Percentiles rank a stretch among this genome's conserved stretches.
Conservation (phyloP, 2,329 filamentous ascomycete species). For the Phialemonium atrogriseum region DNA sequence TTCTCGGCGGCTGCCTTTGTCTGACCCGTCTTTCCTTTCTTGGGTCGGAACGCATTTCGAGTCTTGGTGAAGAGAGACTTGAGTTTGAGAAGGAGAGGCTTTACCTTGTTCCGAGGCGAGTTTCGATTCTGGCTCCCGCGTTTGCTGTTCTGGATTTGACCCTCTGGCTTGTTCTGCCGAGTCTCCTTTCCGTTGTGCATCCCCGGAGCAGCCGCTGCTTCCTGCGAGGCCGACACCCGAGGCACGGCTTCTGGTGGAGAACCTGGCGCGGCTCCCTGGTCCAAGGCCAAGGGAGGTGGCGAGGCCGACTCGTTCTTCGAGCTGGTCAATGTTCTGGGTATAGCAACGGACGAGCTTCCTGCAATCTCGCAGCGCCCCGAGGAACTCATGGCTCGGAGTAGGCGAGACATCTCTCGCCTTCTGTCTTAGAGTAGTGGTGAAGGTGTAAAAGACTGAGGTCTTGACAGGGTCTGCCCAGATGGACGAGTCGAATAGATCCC, state of each 20-base stretch:
- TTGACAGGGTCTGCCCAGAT: constrained; percentile 61
- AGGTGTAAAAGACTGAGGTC: constrained; percentile 65
- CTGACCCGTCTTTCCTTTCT: too few relatives aligned
- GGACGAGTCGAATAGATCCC: constrained; percentile 62
- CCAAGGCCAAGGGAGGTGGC: constrained; percentile 54
- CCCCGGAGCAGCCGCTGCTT: too few relatives aligned
- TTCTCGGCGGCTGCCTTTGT: too few relatives aligned
- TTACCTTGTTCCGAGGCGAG: too few relatives aligned
- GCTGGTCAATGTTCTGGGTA: constrained; percentile 68
- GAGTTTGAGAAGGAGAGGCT: too few relatives aligned
- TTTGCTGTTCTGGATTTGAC: too few relatives aligned
- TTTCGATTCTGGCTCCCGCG: too few relatives aligned
- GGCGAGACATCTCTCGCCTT: constrained; percentile 56
- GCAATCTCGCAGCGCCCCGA: constrained; percentile 56
- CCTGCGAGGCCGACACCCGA: too few relatives aligned
- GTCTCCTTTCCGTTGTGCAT: too few relatives aligned
- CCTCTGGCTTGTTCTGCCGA: too few relatives aligned
- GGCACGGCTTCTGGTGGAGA: constrained; percentile 39
- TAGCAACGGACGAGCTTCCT: constrained; percentile 65
- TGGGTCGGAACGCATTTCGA: too few relatives aligned
- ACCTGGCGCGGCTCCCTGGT: constrained; percentile 52
- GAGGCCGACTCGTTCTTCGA: constrained; percentile 63
- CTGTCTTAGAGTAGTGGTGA: constrained; percentile 58
- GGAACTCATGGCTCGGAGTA: constrained; percentile 60
- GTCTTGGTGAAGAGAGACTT: too few relatives aligned